A percentile compares a stretch with the other conserved stretches of the same genome.
These are phyloP conservation scores for Candida rishiriensis DNA, from an alignment of 805 yeast genomes.

Conservation along the genomic window DNA sequence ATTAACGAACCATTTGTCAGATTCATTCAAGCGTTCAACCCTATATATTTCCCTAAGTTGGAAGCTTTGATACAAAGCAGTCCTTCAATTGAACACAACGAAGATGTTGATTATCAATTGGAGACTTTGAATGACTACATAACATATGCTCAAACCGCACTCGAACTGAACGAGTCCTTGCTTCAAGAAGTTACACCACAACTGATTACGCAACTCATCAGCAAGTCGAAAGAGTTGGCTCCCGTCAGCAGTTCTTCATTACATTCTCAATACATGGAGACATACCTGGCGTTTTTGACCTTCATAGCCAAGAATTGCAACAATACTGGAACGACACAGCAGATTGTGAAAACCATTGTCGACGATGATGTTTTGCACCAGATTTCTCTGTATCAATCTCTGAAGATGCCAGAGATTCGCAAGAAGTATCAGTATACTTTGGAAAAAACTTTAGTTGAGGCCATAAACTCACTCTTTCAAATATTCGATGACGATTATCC, in stretches of 20 bases:
- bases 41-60: constrained; percentile 13
- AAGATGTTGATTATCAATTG: background rate
- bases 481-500: constrained; percentile 72
- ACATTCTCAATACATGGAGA: constrained; percentile 17
- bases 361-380: constrained; percentile 20
- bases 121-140: constrained; percentile 16
- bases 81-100: constrained; percentile 1
- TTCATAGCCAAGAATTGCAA: constrained; percentile 21
- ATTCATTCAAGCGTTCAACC: constrained; percentile 5
- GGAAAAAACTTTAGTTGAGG: constrained; percentile 41
- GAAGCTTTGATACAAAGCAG: constrained; percentile 3
- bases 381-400: constrained; percentile 10
- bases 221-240: constrained; percentile 1
- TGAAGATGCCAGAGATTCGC: constrained; percentile 19
- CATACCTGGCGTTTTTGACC: constrained; percentile 22
- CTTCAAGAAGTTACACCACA: constrained; percentile 1
- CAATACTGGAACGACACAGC: constrained; percentile 12
- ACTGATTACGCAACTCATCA: constrained; percentile 2
- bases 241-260: constrained; percentile 3
- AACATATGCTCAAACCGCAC: constrained; percentile 11
- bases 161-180: constrained; percentile 9
- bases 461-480: constrained; percentile 67
- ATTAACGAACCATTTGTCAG: constrained; percentile 16
- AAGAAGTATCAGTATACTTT: constrained; percentile 20
- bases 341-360: constrained; percentile 23